Evolutionary conservation across 805 yeast species (phyloP).

Genomic region (Yarrowia sp.): DNA sequence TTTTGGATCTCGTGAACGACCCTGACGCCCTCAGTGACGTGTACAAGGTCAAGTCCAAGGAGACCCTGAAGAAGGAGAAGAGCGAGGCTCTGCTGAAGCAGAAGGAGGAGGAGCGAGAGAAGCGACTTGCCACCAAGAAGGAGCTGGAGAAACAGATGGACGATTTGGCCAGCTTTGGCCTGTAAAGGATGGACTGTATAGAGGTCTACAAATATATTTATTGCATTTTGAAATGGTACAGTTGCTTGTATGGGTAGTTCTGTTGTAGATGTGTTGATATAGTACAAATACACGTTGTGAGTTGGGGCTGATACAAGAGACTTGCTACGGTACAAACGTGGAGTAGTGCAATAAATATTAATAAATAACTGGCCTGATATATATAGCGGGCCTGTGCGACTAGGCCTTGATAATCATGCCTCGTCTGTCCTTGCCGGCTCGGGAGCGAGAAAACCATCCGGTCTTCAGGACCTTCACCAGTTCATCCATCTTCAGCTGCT

Average conservation of each 20-base stretch:
- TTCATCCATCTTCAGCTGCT: conserved; percentile 59
- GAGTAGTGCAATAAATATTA: conserved; percentile 1
- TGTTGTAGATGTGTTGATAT: no score
- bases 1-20: not conserved
- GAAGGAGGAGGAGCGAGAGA: conserved; percentile 11
- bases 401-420: conserved; percentile 30
- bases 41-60: conserved; percentile 5
- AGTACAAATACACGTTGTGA: no score
- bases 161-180: conserved; percentile 1
- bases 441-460: conserved; percentile 36
- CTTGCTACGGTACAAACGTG: no score
- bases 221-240: not conserved
- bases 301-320: no score
- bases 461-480: conserved; percentile 39
- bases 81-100: conserved; percentile 9
- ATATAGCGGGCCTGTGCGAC: not conserved
- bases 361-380: not conserved
- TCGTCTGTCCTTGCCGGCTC: conserved; percentile 36
- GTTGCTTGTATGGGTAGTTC: not conserved
- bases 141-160: conserved; percentile 24
- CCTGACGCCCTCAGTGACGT: conserved; percentile 1
- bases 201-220: not conserved
- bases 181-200: not conserved
- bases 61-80: not conserved
- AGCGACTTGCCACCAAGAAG: not conserved